Conservation (phyloP, 331 rosid genomes). For the Malus hybrid region DNA sequence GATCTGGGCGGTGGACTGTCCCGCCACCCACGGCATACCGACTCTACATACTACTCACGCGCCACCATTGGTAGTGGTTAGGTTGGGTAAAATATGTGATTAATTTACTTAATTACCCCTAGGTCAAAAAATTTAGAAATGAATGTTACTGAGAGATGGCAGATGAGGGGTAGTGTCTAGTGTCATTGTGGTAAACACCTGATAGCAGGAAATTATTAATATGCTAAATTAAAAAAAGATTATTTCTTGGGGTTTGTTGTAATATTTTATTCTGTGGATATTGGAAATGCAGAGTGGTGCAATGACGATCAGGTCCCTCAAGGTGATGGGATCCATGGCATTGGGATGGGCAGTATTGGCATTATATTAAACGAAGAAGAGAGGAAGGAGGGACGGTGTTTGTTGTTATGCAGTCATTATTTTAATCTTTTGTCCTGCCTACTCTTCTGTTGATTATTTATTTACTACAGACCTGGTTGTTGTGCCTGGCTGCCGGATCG, state of each 20-base stretch:
- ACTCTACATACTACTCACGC: not conserved
- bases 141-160: too few species aligned
- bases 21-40: not conserved
- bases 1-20: not conserved
- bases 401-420: conserved; percentile 19
- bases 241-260: not conserved
- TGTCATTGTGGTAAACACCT: not conserved
- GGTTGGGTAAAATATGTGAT: not conserved
- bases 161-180: not conserved
- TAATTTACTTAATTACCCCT: not conserved
- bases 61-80: not conserved
- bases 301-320: conserved; percentile 27
- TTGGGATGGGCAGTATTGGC: conserved; percentile 62
- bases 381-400: not conserved
- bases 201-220: not conserved
- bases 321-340: conserved; percentile 48
- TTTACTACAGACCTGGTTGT: conserved; percentile 10
- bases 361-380: conserved; percentile 30
- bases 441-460: not conserved
- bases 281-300: conserved; percentile 70
- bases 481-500: not conserved
- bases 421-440: conserved; percentile 26
- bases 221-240: not conserved
- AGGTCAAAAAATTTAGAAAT: too few species aligned
- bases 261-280: not conserved